Conservation (phyloP, 139 green algal genomes). For the Chlamydomonas incerta region DNA sequence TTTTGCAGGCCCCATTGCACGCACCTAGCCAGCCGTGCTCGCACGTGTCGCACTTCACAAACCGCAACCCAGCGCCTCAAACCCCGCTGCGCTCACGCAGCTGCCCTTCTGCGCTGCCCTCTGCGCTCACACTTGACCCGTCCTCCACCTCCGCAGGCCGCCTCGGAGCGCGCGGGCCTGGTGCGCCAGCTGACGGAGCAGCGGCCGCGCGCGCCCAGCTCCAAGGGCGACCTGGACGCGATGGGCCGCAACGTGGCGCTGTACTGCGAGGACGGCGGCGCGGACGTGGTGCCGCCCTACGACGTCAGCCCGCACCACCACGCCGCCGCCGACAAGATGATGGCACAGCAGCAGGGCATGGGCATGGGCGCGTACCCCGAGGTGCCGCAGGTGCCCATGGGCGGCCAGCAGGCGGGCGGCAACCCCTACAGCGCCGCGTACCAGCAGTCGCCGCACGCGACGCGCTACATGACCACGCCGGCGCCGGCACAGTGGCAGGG, state of each 20-base stretch:
- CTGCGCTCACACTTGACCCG: too few species aligned
- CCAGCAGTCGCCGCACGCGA: neutral
- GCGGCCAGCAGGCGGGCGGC: too few species aligned
- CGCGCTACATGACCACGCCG: neutral
- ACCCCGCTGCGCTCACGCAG: too few species aligned
- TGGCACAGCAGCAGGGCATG: too few species aligned
- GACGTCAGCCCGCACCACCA: too few species aligned
- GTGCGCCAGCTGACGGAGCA: constrained; percentile 8
- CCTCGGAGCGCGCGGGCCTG: constrained; percentile 4
- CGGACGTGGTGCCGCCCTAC: neutral
- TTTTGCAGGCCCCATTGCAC: too few species aligned
- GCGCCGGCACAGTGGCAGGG: too few species aligned
- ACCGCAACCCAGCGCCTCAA: too few species aligned
- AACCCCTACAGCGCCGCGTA: neutral
- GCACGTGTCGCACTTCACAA: too few species aligned
- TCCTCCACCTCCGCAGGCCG: neutral
- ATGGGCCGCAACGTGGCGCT: neutral
- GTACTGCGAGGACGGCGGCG: constrained; percentile 5
- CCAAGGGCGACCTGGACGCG: neutral
- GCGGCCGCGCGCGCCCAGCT: neutral
- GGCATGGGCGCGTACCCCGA: neutral
- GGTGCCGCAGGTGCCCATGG: neutral
- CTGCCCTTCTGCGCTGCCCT: too few species aligned
- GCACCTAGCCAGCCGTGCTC: too few species aligned
- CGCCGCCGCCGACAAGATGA: too few species aligned